Evolutionary conservation across 2,329 filamentous ascomycete genomes (phyloP), one percentile per base, ranked within the genome.

Genomic region (Paraconiothyrium sp.): DNA sequence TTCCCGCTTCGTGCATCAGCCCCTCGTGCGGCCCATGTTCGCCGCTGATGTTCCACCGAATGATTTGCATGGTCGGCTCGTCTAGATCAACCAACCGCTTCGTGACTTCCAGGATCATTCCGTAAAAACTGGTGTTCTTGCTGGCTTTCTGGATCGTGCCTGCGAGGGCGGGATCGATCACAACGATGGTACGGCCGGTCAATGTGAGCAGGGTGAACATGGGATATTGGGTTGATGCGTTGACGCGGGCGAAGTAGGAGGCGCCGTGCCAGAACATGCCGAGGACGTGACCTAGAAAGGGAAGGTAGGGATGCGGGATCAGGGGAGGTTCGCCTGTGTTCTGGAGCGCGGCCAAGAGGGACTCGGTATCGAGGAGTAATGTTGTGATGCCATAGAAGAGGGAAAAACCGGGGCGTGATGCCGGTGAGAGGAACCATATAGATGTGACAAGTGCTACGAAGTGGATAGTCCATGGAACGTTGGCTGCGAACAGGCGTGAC

Each of bases 221-320:
- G 5, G 67, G 71, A 49, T 67, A 56, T 9, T 67, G 51, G 5
- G 32, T 57, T 22, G 37, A 22, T 11, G 62, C 80, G 78, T 79
- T 78, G 7, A 83, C 58, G 16, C 71, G 75, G 16, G 69, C 60
- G 59, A 76, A 76, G 61, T 83, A 83, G 3, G 54, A 60, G 24
- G 65, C 62, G 9, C 71, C 70, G 27, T 70, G 44, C 46, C 54
- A 60, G 54, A 83, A 68, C 66, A 84, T 72, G 20, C 79, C 78
- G 11, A 84, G 60, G 20, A 83, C 72, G 61, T 84, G 83, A 2
- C 83, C 82, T 49, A 84, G 65, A 48, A 80, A 71, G 0, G 83
- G 82, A 50, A 84, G 74, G 20, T 55, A 71, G 0, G 78, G 72
- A 39, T 76, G 77, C 22, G 82, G 47, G 0, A 78, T 61, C 4